These are phyloP conservation scores for Aspergillus flavus DNA, from an alignment of 2,329 filamentous ascomycete species.

Conservation along the genomic window DNA sequence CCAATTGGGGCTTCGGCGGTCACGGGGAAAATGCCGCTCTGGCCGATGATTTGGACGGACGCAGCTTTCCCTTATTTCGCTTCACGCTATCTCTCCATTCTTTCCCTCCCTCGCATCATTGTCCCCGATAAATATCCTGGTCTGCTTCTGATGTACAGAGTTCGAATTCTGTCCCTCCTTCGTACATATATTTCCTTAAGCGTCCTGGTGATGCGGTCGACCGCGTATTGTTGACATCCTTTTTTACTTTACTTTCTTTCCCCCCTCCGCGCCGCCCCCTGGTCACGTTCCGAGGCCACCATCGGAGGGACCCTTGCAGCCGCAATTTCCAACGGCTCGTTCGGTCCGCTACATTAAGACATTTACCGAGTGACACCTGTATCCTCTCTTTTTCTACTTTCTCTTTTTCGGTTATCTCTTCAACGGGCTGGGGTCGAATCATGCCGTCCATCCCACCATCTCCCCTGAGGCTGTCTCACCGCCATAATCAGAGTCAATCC, in stretches of 20 bases:
- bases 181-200: conserved; percentile 3
- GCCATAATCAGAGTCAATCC: conserved; percentile 36
- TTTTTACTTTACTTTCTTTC: conserved; percentile 1
- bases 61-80: background rate
- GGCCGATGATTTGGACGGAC: background rate
- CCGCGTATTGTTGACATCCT: conserved; percentile 10
- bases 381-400: background rate
- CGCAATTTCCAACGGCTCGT: conserved; percentile 2
- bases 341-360: background rate
- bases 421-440: background rate
- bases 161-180: background rate
- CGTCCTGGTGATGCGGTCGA: conserved; percentile 22
- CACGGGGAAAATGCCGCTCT: conserved; percentile 22
- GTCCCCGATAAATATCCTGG: conserved; percentile 3
- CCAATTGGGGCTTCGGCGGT: conserved; percentile 29
- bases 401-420: background rate
- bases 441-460: conserved; percentile 37
- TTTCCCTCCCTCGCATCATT: background rate
- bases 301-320: conserved; percentile 4
- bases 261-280: conserved; percentile 1
- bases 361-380: background rate
- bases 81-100: background rate
- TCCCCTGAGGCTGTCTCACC: conserved; percentile 42
- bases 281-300: conserved; percentile 3
- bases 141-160: background rate